These are phyloP conservation scores for Puccinia coronata DNA, from an alignment of 1,284 basidiomycete species.

Conservation along the genomic window DNA sequence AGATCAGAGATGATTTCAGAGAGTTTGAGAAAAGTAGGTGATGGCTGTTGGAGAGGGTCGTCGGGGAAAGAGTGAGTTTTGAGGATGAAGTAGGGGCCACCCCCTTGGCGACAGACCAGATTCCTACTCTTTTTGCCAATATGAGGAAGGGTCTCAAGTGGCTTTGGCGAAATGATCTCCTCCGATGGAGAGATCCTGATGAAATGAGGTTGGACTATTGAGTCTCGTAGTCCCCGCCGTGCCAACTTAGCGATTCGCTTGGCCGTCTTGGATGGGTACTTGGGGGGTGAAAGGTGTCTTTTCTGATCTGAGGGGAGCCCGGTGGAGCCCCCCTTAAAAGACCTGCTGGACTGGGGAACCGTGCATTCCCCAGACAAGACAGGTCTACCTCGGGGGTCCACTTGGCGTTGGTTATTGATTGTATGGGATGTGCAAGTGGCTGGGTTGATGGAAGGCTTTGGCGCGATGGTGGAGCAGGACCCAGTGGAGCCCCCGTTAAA, in stretches of 20 bases:
- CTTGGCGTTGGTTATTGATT: too few relatives aligned
- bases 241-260: not conserved
- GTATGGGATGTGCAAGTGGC: too few relatives aligned
- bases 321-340: too few relatives aligned
- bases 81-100: not conserved
- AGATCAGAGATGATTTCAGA: constrained; percentile 2
- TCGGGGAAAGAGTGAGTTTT: not conserved
- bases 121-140: not conserved
- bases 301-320: too few relatives aligned
- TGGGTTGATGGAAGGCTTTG: too few relatives aligned
- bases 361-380: too few relatives aligned
- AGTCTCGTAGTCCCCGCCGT: not conserved
- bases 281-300: not conserved
- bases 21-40: too few relatives aligned
- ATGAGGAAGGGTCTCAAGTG: not conserved
- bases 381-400: too few relatives aligned
- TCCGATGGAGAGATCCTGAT: not conserved
- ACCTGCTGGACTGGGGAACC: too few relatives aligned
- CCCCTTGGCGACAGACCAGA: not conserved
- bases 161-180: not conserved
- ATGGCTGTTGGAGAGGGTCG: not conserved
- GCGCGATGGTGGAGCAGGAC: too few relatives aligned
- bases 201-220: not conserved
- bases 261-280: not conserved
- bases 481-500: too few relatives aligned